Conservation (phyloP, 164 flowering plant species). For the Euptelea pleiosperma region DNA sequence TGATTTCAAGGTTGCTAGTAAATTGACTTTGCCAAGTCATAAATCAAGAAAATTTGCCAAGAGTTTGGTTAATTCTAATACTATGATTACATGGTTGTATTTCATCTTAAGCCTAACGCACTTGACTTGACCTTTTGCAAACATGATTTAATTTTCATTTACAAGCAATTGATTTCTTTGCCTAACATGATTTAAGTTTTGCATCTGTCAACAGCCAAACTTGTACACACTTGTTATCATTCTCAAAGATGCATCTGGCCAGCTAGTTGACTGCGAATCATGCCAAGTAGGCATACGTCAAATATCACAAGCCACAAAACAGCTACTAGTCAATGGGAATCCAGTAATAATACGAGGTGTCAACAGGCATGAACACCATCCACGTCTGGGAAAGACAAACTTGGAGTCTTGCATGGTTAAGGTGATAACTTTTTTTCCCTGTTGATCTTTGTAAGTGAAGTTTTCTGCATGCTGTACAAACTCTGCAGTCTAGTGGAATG, state of each 20-base stretch:
- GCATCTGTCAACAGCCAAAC: conserved; percentile 58
- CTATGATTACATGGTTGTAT: background rate
- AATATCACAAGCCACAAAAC: conserved; percentile 78
- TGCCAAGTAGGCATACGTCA: conserved; percentile 82
- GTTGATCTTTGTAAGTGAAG: background rate
- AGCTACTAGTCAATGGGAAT: conserved; percentile 81
- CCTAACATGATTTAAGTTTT: conserved; percentile 5
- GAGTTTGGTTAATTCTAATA: too few species aligned
- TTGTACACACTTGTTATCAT: conserved; percentile 73
- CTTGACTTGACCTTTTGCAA: background rate
- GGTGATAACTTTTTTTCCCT: conserved; percentile 35
- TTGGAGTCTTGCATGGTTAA: conserved; percentile 92
- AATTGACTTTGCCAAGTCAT: too few species aligned
- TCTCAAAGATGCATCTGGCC: conserved; percentile 79
- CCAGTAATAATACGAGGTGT: conserved; percentile 88
- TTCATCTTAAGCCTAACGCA: background rate
- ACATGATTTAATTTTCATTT: background rate
- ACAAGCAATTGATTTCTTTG: background rate
- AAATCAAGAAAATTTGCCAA: too few species aligned
- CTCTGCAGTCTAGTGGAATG: conserved; percentile 3
- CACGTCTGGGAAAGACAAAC: conserved; percentile 90
- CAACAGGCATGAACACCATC: conserved; percentile 97
- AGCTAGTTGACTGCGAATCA: conserved; percentile 85
- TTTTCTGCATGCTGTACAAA: background rate
- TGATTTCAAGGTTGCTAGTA: too few species aligned